phyloP scores from a whole-genome alignment of 2,329 filamentous ascomycete species.

The Arthroderma uncinatum region DNA sequence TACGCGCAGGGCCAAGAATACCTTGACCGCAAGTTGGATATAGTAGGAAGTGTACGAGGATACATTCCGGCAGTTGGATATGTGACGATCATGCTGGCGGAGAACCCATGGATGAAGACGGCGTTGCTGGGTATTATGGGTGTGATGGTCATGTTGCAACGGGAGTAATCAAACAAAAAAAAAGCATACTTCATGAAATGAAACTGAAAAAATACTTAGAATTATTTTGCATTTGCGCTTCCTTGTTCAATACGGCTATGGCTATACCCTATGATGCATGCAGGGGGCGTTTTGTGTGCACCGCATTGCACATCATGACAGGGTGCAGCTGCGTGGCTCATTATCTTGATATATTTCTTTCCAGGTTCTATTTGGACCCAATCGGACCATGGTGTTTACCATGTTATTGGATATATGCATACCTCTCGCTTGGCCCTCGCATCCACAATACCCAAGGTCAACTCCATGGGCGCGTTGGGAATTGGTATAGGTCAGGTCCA shows the following conservation, averaged over 20 bases:
- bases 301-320: not conserved
- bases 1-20: conserved; percentile 82
- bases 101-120: conserved; percentile 95
- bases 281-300: not conserved
- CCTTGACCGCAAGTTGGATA: conserved; percentile 67
- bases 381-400: not conserved
- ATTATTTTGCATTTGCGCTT: not conserved
- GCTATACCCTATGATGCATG: not conserved
- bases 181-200: not conserved
- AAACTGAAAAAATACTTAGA: not conserved
- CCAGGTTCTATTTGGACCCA: not conserved
- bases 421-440: too few relatives aligned
- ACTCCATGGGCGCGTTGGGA: too few relatives aligned
- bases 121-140: conserved; percentile 93
- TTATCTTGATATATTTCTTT: not conserved
- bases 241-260: not conserved
- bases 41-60: conserved; percentile 82
- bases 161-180: conserved; percentile 49
- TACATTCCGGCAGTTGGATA: conserved; percentile 95
- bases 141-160: conserved; percentile 78
- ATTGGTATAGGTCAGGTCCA: too few relatives aligned
- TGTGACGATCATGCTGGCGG: conserved; percentile 87
- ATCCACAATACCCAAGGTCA: too few relatives aligned
- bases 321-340: not conserved
- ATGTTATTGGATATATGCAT: not conserved